Evolutionary conservation across 1,139 yeast species (phyloP).

Genomic region (Williopsis jadinii): DNA sequence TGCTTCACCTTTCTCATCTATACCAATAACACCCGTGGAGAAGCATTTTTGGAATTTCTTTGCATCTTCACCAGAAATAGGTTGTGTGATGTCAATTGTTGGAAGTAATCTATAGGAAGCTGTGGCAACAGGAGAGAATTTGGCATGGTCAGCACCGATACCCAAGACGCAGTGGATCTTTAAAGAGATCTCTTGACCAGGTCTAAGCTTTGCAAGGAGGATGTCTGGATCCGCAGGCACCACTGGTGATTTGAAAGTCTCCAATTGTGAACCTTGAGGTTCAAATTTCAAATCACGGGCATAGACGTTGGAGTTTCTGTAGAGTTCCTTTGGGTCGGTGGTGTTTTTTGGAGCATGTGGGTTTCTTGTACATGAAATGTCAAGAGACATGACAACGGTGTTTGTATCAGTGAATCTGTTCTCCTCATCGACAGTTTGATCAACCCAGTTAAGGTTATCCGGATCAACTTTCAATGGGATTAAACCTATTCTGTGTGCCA

Average conservation of each 20-base stretch:
- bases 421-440: conserved; percentile 52
- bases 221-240: conserved; percentile 83
- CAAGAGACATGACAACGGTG: conserved; percentile 76
- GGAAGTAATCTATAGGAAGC: conserved; percentile 96
- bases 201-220: conserved; percentile 84
- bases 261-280: conserved; percentile 85
- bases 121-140: conserved; percentile 93
- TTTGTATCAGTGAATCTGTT: conserved; percentile 79
- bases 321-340: conserved; percentile 77
- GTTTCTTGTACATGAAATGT: conserved; percentile 77
- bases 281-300: conserved; percentile 85
- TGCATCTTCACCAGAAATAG: conserved; percentile 76
- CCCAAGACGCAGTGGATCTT: conserved; percentile 91
- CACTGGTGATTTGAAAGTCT: conserved; percentile 61
- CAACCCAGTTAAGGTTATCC: conserved; percentile 78
- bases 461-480: conserved; percentile 90
- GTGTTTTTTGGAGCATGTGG: conserved; percentile 76
- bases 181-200: conserved; percentile 91
- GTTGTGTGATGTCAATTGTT: conserved; percentile 68
- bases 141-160: conserved; percentile 92
- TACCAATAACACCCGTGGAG: conserved; percentile 87
- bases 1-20: conserved; percentile 65
- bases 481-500: conserved; percentile 91
- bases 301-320: conserved; percentile 78
- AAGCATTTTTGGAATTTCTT: conserved; percentile 78